phyloP scores from a whole-genome alignment of 371 early-diverging fungal genomes.

The Mortierella sp. region DNA sequence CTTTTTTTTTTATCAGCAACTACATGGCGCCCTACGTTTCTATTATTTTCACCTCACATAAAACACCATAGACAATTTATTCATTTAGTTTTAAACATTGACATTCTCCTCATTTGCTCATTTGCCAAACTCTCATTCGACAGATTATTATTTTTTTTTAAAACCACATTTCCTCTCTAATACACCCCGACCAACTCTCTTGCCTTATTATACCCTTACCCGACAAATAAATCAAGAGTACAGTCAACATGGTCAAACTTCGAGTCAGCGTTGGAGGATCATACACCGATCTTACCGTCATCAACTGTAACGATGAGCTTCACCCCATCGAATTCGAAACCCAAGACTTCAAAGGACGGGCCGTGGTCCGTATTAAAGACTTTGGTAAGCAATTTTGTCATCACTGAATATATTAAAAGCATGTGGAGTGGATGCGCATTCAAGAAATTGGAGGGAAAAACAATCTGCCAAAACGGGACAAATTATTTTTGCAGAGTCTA shows the following conservation, averaged over 20 bases:
- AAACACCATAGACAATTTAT: too few relatives aligned
- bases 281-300: constrained; percentile 51
- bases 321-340: constrained; percentile 67
- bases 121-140: background rate
- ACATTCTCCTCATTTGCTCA: background rate
- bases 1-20: too few relatives aligned
- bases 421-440: too few relatives aligned
- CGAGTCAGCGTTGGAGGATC: constrained; percentile 61
- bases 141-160: background rate
- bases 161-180: background rate
- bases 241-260: constrained; percentile 51
- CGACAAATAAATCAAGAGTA: too few relatives aligned
- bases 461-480: constrained; percentile 8
- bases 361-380: constrained; percentile 68
- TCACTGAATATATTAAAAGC: too few relatives aligned
- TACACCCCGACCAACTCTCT: background rate
- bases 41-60: too few relatives aligned
- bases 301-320: constrained; percentile 66
- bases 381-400: constrained; percentile 55
- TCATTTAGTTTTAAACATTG: too few relatives aligned
- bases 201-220: background rate
- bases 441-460: constrained; percentile 6
- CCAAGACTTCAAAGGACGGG: constrained; percentile 66
- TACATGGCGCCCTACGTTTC: too few relatives aligned
- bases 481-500: background rate